Evolutionary conservation across 2,329 filamentous ascomycete genomes (phyloP), one percentile per base, ranked within the genome.

Genomic region (Pestalotiopsis fici): DNA sequence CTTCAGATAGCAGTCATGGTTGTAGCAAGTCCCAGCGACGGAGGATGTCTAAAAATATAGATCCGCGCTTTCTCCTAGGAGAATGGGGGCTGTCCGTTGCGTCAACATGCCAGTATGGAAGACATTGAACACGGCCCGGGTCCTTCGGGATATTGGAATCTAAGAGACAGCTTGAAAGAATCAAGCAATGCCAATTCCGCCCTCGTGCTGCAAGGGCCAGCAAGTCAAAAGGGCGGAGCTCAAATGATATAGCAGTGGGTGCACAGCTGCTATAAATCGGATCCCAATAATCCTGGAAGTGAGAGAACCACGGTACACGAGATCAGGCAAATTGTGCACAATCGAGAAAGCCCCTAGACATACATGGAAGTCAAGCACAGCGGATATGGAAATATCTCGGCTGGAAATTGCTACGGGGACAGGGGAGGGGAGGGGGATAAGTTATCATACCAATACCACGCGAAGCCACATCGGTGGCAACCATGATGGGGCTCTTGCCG

Each of bases 401-500:
- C 88, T 87, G 86, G 85, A 86, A 83, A 83, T 86, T 86, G 86
- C 83, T 81, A 79, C 75, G 75, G 71, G 70, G 67, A 71, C 31
- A 77, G 71, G 67, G 71, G 67, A 70, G 62, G 68, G 72, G 74
- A 76, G 75, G 82, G 81, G 83, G 84, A 84, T 87, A 85, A 89
- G 92, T 68, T 72, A 75, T 75, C 94, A 97, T 97, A 98, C 96
- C 96, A 85, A 99, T 98, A 94, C 96, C 96, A 95, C 96, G 96
- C 80, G 96, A 98, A 85, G 96, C 96, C 85, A 99, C 96, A 80
- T 98, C 96, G 74, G 96, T 99, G 85, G 96, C 96, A 86, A 99
- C 96, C 95, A 99, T 97, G 90, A 99, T 97, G 80, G 96, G 96
- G 86, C 94, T 97, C 88, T 98, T 98, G 85, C 94, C 95, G 73